Conservation (phyloP, 139 green algal species). For the Chlamydomonas eustigma region DNA sequence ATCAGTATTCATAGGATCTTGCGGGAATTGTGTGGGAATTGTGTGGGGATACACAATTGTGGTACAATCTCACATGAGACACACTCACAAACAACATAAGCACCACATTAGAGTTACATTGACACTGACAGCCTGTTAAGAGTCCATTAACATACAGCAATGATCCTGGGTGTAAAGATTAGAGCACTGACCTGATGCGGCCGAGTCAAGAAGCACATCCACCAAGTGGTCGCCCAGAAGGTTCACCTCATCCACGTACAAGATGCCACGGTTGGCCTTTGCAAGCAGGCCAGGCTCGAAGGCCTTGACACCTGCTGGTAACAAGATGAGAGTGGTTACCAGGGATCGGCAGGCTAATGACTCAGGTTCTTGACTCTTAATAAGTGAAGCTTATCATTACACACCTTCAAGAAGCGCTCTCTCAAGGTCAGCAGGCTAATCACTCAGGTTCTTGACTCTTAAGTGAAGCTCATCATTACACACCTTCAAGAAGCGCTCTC, state of each 20-base stretch:
- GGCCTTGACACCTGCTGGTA: slow-evolving; percentile 54
- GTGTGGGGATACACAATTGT: too few species aligned
- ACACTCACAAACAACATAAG: too few species aligned
- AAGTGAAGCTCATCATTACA: slow-evolving; percentile 1
- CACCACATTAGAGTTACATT: too few species aligned
- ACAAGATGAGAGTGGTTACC: slow-evolving; percentile 89
- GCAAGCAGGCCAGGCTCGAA: slow-evolving; percentile 67
- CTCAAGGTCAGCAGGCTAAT: slow-evolving; percentile 93
- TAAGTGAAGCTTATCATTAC: not conserved
- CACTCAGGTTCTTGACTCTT: slow-evolving; percentile 60
- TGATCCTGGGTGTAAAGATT: not conserved
- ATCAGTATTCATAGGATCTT: too few species aligned
- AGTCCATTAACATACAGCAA: not conserved
- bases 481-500: slow-evolving; percentile 82
- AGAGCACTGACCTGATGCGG: slow-evolving; percentile 27
- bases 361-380: slow-evolving; percentile 59
- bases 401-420: slow-evolving; percentile 80
- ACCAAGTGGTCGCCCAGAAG: slow-evolving; percentile 64
- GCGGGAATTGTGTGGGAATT: too few species aligned
- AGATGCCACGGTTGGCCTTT: slow-evolving; percentile 83
- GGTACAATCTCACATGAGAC: too few species aligned
- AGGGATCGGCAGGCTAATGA: slow-evolving; percentile 91
- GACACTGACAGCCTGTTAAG: too few species aligned
- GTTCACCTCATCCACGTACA: slow-evolving; percentile 86
- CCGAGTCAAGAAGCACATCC: slow-evolving; percentile 75